Base-by-base conservation (phyloP, 257 asterid species). In the Schizonepeta tenuifolia region DNA sequence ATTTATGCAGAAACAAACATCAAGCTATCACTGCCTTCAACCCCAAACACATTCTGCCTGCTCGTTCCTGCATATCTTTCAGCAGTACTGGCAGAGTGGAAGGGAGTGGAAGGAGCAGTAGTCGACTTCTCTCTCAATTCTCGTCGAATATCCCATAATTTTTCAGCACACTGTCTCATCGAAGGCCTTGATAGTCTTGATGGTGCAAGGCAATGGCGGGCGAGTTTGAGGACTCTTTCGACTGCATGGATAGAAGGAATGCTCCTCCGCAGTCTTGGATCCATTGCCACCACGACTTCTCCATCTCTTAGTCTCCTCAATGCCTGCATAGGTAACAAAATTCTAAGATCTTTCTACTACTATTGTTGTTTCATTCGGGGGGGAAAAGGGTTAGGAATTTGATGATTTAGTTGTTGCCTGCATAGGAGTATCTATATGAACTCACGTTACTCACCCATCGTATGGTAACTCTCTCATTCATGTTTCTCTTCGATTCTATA, bases 381-480 rank as follows among this genome's bases (percentile, higher is more conserved):
- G 3, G 9, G 0, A 17, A 8, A 18, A 18, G 58, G 58, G 58
- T 18, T 9, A 53, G 28, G 12, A 38, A 54, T 10, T 3, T 54
- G 60, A 54, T 54, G 60, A 10, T 20, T 20, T 21, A 20, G 60
- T 21, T 11, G 15, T 53, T 20, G 33, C 14, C 4, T 6, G 1
- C 9, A 49, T n/a, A n/a, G 9, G 3, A n/a, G 64, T 10, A 55
- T 57, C 40, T 56, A 17, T 33, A 9, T 20, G 35, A n/a, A n/a
- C n/a, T n/a, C n/a, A n/a, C n/a, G n/a, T n/a, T 3, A 70, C 86
- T 59, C 79, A 88, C 97, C 96, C 97, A 89, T 90, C 70, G 81
- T 44, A 64, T 43, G 46, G 91, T 87, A 6, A 84, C 18, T 78
- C 83, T 85, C 79, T 88, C 89, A 2, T 75, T 47, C 13, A 46